Percentiles rank a stretch among this genome's conserved stretches.
Conservation (phyloP, 2,329 filamentous ascomycete species). For the Elsinoe fawcettii region DNA sequence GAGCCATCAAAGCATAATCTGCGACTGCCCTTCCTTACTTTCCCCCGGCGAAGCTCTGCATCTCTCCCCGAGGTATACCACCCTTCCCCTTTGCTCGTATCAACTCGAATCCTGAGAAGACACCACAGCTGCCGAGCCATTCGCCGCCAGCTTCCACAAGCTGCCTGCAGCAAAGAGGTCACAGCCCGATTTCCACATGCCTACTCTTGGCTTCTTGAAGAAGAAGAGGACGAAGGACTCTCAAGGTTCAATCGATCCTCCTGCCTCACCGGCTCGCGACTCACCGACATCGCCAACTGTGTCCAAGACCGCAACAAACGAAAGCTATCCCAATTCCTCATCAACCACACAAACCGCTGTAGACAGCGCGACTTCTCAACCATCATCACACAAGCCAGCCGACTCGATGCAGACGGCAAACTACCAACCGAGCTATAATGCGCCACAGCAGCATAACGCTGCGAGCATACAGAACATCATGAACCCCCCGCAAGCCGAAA, state of each 20-base stretch:
- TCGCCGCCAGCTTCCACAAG: constrained; percentile 1
- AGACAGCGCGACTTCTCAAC: constrained; percentile 33
- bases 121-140: constrained; percentile 12
- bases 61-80: constrained; percentile 13
- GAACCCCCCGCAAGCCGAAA: constrained; percentile 48
- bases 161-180: constrained; percentile 14
- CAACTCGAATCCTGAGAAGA: constrained; percentile 13
- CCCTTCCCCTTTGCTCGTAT: constrained; percentile 4
- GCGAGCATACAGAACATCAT: constrained; percentile 80
- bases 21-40: constrained; percentile 16
- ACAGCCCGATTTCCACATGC: constrained; percentile 52
- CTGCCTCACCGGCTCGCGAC: constrained; percentile 35
- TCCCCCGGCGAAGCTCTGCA: constrained; percentile 9
- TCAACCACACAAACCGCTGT: constrained; percentile 26
- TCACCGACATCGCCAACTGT: constrained; percentile 56
- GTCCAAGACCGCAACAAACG: constrained; percentile 17
- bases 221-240: constrained; percentile 98
- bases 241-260: constrained; percentile 44
- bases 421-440: constrained; percentile 26
- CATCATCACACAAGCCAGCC: constrained; percentile 25
- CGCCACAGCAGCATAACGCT: constrained; percentile 53
- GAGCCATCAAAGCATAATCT: constrained; percentile 6
- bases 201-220: constrained; percentile 91
- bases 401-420: constrained; percentile 36
- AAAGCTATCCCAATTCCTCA: constrained; percentile 25